Conservation (phyloP, 169 alveolate species). For the Eimeria maxima region DNA sequence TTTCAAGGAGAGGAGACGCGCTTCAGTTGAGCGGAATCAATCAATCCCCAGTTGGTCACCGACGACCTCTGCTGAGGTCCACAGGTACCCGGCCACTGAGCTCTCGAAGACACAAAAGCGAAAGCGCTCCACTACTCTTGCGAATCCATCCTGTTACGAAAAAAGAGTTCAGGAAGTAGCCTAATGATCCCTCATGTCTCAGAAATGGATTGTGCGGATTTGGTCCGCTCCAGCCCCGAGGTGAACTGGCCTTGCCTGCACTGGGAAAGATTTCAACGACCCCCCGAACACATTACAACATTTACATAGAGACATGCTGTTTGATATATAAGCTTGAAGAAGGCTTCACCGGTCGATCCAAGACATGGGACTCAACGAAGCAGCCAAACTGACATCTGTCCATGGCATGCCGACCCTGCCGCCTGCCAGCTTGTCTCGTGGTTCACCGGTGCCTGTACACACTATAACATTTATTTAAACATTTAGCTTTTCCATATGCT, state of each 20-base stretch:
- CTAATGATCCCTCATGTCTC: not conserved
- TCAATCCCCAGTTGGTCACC: not conserved
- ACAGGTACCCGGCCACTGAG: not conserved
- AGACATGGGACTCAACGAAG: slow-evolving; percentile 66
- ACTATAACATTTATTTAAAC: not conserved
- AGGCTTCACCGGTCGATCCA: slow-evolving; percentile 58
- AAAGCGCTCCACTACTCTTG: slow-evolving; percentile 36
- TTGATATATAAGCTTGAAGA: not conserved
- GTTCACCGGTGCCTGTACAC: not conserved
- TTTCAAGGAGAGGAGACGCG: not conserved
- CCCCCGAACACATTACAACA: slow-evolving; percentile 9
- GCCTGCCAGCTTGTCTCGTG: not conserved
- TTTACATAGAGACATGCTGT: not conserved
- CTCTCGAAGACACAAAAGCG: not conserved
- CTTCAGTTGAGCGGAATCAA: not conserved
- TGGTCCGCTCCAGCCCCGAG: slow-evolving; percentile 79
- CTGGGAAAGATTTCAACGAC: not conserved
- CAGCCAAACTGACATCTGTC: slow-evolving; percentile 73
- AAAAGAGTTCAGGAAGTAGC: not conserved
- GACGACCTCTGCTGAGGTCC: slow-evolving; percentile 27
- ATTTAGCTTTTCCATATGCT: too few species aligned
- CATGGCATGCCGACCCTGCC: slow-evolving; percentile 20
- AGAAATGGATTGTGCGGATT: slow-evolving; percentile 67
- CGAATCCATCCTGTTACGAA: not conserved
- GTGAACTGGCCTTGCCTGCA: slow-evolving; percentile 22